These are phyloP conservation scores for Galium porrigens DNA, from an alignment of 305 asterid species.

Conservation along the genomic window DNA sequence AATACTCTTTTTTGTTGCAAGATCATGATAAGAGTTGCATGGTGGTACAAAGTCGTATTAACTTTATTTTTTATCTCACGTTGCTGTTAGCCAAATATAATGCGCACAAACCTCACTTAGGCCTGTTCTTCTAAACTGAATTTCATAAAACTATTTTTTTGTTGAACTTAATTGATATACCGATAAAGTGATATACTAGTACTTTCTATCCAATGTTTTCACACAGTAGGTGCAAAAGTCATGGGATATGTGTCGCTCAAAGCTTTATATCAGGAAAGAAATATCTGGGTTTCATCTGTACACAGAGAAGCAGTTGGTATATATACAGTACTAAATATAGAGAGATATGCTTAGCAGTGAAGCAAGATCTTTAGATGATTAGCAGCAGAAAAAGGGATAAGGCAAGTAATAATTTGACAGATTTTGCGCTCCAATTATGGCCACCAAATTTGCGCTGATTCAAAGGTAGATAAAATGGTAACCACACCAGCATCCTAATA, in stretches of 20 bases:
- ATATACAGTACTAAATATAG: not conserved
- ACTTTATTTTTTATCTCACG: not conserved
- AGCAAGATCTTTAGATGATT: not conserved
- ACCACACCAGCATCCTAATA: conserved; percentile 42
- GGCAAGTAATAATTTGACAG: conserved; percentile 13
- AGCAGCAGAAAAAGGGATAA: conserved; percentile 14
- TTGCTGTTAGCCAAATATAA: not conserved
- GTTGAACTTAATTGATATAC: too few relatives aligned
- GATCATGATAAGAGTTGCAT: too few relatives aligned
- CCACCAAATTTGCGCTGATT: conserved; percentile 26
- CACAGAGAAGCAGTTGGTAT: not conserved
- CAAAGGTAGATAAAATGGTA: conserved; percentile 24
- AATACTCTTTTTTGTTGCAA: too few relatives aligned
- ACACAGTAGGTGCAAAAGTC: not conserved
- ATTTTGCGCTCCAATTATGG: conserved; percentile 17
- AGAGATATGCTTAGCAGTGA: not conserved
- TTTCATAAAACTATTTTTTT: too few relatives aligned
- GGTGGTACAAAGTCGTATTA: not conserved
- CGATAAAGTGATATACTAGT: not conserved
- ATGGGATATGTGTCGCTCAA: not conserved
- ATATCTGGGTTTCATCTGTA: not conserved
- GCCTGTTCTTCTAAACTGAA: not conserved
- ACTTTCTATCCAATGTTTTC: not conserved
- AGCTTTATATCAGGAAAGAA: not conserved
- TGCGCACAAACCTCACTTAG: too few relatives aligned